A percentile compares a stretch with the other conserved stretches of the same genome.
phyloP scores from a whole-genome alignment of 1,284 basidiomycete species.

The Ceratobasidium sp. region DNA sequence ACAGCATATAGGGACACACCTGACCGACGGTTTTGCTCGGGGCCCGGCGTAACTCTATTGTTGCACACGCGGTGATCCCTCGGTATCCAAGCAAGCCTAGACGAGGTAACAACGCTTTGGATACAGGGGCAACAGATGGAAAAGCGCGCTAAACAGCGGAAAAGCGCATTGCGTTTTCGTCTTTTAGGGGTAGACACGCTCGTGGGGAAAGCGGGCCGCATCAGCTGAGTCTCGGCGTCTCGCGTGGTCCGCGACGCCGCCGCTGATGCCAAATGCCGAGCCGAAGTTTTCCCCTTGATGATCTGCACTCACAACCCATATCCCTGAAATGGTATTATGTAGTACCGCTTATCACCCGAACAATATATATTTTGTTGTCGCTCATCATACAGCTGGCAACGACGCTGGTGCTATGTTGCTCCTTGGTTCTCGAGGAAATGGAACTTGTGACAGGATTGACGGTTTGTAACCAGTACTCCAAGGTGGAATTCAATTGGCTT shows the following conservation, averaged over 20 bases:
- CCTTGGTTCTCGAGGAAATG: too few species aligned
- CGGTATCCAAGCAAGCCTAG: background rate
- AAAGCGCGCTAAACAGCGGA: background rate
- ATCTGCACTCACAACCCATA: background rate
- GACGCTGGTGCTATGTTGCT: too few species aligned
- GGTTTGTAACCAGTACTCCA: too few species aligned
- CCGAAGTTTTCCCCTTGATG: background rate
- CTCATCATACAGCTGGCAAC: too few species aligned
- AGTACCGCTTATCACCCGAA: background rate
- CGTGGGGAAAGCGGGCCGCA: background rate
- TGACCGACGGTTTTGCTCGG: conserved; percentile 12
- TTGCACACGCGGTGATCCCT: background rate
- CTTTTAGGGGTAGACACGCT: background rate
- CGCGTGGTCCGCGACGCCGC: background rate
- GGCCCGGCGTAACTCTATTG: conserved; percentile 20
- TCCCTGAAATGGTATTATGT: background rate
- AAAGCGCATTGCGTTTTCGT: background rate
- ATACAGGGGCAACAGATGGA: background rate
- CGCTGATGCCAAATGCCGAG: too few species aligned
- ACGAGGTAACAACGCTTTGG: background rate
- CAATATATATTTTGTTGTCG: too few species aligned
- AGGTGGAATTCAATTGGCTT: too few species aligned
- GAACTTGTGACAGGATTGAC: too few species aligned
- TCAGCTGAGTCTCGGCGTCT: background rate
- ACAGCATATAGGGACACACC: conserved; percentile 12